These are phyloP conservation scores for Mycena maculata DNA, from an alignment of 768 basidiomycete genomes.

Conservation along the genomic window DNA sequence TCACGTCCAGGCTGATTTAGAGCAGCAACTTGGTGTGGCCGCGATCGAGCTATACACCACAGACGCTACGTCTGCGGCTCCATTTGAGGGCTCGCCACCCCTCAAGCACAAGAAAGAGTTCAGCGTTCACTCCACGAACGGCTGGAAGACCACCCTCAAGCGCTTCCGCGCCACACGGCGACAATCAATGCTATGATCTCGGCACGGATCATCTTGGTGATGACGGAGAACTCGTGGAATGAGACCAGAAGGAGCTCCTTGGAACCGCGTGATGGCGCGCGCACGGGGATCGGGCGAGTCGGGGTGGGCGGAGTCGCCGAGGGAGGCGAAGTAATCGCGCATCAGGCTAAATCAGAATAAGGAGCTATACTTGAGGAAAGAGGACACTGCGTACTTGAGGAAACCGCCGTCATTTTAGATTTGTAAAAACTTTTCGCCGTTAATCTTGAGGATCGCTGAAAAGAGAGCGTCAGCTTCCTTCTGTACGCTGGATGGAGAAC, in stretches of 20 bases:
- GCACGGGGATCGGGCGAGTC: conserved; percentile 87
- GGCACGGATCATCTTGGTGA: conserved; percentile 89
- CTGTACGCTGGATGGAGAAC: no score
- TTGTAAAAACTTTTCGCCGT: conserved; percentile 92
- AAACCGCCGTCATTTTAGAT: conserved; percentile 98
- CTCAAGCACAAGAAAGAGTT: no score
- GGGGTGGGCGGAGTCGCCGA: no score
- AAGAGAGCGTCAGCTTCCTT: no score
- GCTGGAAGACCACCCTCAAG: conserved; percentile 74
- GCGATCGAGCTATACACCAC: conserved; percentile 62
- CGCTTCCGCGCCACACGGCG: conserved; percentile 58
- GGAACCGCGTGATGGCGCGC: conserved; percentile 96
- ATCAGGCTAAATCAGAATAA: no score
- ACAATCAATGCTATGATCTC: conserved; percentile 66
- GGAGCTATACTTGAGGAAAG: neutral
- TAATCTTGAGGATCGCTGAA: no score
- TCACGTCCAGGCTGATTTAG: conserved; percentile 68
- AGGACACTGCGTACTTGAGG: conserved; percentile 73
- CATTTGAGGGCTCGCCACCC: conserved; percentile 51
- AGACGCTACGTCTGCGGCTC: conserved; percentile 51
- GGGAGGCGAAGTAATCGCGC: no score
- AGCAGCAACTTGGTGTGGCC: conserved; percentile 68
- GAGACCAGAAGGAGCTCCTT: conserved; percentile 96
- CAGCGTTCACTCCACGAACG: conserved; percentile 69
- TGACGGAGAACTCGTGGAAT: no score